Conservation (phyloP, 139 green algal genomes). For the Chara braunii region DNA sequence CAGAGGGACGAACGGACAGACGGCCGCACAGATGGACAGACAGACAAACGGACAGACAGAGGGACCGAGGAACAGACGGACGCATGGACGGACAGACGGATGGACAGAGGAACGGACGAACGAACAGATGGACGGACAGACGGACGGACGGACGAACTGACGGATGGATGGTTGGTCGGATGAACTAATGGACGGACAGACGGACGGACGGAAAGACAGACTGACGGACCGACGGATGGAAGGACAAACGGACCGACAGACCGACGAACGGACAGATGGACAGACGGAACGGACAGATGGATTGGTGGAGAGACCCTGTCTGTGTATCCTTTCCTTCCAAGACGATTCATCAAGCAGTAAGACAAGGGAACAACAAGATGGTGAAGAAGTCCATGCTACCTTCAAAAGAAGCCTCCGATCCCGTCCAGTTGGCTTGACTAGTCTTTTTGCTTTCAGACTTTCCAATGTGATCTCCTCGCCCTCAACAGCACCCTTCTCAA, state of each 20-base stretch:
- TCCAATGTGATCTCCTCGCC: conserved; percentile 74
- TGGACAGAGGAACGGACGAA: no score
- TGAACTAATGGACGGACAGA: no score
- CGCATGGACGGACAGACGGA: no score
- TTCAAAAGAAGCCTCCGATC: conserved; percentile 54
- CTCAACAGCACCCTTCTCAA: conserved; percentile 56
- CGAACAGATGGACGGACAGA: no score
- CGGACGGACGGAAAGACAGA: no score
- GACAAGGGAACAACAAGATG: not conserved
- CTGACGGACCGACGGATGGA: no score
- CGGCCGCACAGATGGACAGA: no score
- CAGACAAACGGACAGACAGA: no score
- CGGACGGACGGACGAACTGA: no score
- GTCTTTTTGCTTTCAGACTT: conserved; percentile 62
- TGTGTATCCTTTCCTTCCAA: not conserved
- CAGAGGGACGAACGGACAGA: no score
- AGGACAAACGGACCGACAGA: conserved; percentile 5
- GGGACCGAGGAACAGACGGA: no score
- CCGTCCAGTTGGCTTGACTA: conserved; percentile 70
- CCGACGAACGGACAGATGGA: not conserved
- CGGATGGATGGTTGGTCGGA: no score
- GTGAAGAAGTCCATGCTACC: not conserved
- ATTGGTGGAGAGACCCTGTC: not conserved
- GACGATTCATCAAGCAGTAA: not conserved
- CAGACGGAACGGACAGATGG: not conserved